Conservation (phyloP, 2,329 filamentous ascomycete genomes). For the Ustulina deusta region DNA sequence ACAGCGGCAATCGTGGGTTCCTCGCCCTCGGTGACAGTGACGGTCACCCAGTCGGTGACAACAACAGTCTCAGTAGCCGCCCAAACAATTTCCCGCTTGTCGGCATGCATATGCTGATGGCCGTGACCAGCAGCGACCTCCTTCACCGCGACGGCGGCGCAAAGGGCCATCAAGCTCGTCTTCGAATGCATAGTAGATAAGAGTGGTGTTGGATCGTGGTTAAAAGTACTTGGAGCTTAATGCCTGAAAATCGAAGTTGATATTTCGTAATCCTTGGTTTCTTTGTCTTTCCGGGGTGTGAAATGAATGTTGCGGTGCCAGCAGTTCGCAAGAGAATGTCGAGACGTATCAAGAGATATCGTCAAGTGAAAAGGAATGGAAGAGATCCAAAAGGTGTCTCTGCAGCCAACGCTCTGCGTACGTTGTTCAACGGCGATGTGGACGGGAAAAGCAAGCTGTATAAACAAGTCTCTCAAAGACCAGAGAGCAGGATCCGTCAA, state of each 20-base stretch:
- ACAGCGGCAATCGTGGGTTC: slow-evolving; percentile 32
- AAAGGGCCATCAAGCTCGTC: slow-evolving; percentile 49
- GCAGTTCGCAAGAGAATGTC: slow-evolving; percentile 46
- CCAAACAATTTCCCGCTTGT: slow-evolving; percentile 48
- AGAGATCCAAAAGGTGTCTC: slow-evolving; percentile 40
- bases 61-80: slow-evolving; percentile 49
- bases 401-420: slow-evolving; percentile 46
- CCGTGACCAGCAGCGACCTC: slow-evolving; percentile 45
- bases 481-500: slow-evolving; percentile 45
- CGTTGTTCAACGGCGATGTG: slow-evolving; percentile 38
- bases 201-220: slow-evolving; percentile 23
- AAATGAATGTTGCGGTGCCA: slow-evolving; percentile 49
- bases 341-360: slow-evolving; percentile 44
- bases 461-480: slow-evolving; percentile 50
- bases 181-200: slow-evolving; percentile 49
- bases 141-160: slow-evolving; percentile 48
- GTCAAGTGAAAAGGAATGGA: slow-evolving; percentile 44
- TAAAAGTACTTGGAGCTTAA: slow-evolving; percentile 15
- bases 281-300: slow-evolving; percentile 36
- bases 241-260: slow-evolving; percentile 10
- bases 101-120: slow-evolving; percentile 48
- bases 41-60: slow-evolving; percentile 48
- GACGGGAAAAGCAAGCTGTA: slow-evolving; percentile 37
- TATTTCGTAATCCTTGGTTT: slow-evolving; percentile 18
- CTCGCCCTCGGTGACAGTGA: slow-evolving; percentile 46